Base-by-base conservation (phyloP, 768 basidiomycete species). In the Piloderma croceum region DNA sequence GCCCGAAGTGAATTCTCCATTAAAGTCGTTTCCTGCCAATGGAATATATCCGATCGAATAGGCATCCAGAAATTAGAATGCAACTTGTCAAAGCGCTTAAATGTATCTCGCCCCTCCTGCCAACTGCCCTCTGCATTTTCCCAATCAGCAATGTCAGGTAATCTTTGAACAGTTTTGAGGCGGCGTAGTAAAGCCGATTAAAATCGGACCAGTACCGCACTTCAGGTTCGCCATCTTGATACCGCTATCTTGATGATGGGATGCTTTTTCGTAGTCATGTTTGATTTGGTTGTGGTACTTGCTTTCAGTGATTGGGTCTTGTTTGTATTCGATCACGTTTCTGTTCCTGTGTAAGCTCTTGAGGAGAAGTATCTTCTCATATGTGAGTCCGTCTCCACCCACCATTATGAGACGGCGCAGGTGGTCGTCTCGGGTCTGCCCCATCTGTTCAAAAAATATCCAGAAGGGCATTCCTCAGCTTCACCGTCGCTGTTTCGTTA, bases 1-100 rank as follows among this genome's bases (percentile, higher is more conserved):
- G 70, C 62, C 13, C 87, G 73, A 38, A 89, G 65, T 10, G 77
- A 67, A 4, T 73, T 77, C 31, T 89, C 85, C 75, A 86, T 79
- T 35, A 88, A 51, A 36, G 72, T 73, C n/a, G 61, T 61, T 32
- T 77, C 73, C 85, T n/a, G n/a, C n/a, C n/a, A n/a, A n/a, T 42
- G 6, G 17, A 19, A 39, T 7, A 11, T 7, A 13, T n/a, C n/a
- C n/a, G n/a, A n/a, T n/a, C n/a, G n/a, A n/a, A n/a, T n/a, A n/a
- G n/a, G n/a, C n/a, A n/a, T n/a, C n/a, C n/a, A n/a, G n/a, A n/a
- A n/a, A n/a, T n/a, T n/a, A n/a, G 15, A 24, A 33, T 40, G 4
- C n/a, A 15, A 27, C 58, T 76, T 59, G 38, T 86, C 67, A 49
- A 75, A 75, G 24, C 67, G 67, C 31, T 51, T 44, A 55, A 84